Evolutionary conservation across 2,329 filamentous ascomycete species (phyloP), one percentile per base, ranked within the genome.

Genomic region (Truncatella angustata): DNA sequence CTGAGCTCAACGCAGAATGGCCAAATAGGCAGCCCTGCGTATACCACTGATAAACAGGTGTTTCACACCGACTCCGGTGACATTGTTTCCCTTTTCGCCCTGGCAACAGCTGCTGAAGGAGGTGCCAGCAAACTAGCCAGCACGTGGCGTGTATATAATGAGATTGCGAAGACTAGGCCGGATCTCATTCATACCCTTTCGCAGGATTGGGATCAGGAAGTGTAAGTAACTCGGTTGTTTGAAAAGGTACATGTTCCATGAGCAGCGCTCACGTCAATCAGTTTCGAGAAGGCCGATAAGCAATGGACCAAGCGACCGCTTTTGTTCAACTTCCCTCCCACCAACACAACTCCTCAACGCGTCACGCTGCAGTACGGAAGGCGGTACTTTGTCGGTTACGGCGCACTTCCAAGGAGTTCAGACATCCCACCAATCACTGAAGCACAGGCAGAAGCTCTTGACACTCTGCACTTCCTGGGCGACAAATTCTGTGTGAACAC

Each of bases 1-100:
- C 70, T 88, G 6, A 73, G 58, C 16, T 54, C 56, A 10, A 51
- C 58, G 3, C 52, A 53, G 1, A 64, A 62, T 16, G 66, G 64
- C 23, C 67, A 70, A 3, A 84, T 86, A 44, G 80, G 81, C 2
- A 75, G 76, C 1, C 81, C 81, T 0, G 79, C 81, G 0, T 84
- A 83, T 63, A 84, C 81, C 0, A 71, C 77, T 0, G 81, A 85
- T 51, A 84, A 82, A 61, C 82, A 82, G 62, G 76, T 79, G 5
- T 86, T 86, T 58, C 84, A 86, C 63, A 86, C 80, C 0, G 83
- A 86, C 58, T 61, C 64, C 0, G 76, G 82, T 7, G 84, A 87
- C 58, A 72, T 86, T 2, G 73, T 87, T 18, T 78, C 79, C 2
- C 68, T 87, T 5, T 78, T 83, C 44, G 78, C 77, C 1, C 73